A percentile compares a stretch with the other conserved stretches of the same genome.
These are phyloP conservation scores for Physcomitrium patens DNA, from an alignment of 225 moss, liverwort and hornwort genomes.

Conservation along the genomic window DNA sequence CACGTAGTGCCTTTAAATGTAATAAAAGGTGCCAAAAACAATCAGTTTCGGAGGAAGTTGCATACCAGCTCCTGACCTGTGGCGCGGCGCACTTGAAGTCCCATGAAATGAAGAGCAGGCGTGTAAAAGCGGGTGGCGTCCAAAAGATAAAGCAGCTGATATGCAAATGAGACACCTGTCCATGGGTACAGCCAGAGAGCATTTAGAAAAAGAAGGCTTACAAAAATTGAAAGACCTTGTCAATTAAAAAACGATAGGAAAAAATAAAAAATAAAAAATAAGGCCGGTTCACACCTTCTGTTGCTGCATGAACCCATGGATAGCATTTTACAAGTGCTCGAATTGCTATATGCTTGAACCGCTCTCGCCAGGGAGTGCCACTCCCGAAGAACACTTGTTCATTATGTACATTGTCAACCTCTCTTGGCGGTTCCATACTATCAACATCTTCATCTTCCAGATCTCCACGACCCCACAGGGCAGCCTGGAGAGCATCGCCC, in stretches of 20 bases:
- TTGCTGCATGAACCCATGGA: conserved; percentile 88
- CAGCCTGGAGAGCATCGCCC: conserved; percentile 81
- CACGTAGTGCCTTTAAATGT: neutral
- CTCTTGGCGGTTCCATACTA: conserved; percentile 49
- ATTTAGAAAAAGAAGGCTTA: conserved; percentile 1
- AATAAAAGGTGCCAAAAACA: neutral
- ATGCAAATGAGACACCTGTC: conserved; percentile 87
- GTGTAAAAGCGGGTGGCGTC: conserved; percentile 82
- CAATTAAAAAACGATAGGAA: neutral
- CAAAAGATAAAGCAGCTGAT: conserved; percentile 89
- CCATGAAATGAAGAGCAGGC: conserved; percentile 79
- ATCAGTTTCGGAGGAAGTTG: conserved; percentile 26
- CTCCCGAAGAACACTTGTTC: conserved; percentile 38
- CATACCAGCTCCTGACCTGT: conserved; percentile 99
- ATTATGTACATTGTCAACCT: conserved; percentile 28
- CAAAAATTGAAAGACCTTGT: neutral
- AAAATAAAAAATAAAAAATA: neutral
- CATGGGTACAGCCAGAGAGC: conserved; percentile 22
- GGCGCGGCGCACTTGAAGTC: conserved; percentile 87
- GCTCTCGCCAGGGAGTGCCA: conserved; percentile 34
- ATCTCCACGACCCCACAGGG: conserved; percentile 93
- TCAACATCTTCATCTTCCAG: conserved; percentile 57
- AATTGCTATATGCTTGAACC: conserved; percentile 42
- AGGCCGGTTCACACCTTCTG: conserved; percentile 66
- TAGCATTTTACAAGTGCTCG: conserved; percentile 66